Evolutionary conservation across 164 flowering plant species (phyloP), one percentile per base, ranked within the genome.

Genomic region (Liquidambar formosana): DNA sequence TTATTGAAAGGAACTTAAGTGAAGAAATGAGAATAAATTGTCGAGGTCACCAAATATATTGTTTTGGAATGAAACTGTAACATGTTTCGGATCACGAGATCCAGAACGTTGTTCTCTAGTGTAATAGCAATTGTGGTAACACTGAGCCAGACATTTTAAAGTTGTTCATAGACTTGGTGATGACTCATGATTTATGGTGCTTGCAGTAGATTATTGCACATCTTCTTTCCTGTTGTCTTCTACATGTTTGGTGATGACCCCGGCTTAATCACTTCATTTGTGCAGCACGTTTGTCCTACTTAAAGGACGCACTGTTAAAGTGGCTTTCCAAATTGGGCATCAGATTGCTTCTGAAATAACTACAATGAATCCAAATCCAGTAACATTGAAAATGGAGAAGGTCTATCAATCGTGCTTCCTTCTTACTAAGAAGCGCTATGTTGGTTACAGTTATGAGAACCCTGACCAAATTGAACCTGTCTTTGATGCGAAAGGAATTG

Each of bases 401-500:
- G 95, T 96, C 53, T 91, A 96, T 67, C 77, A 80, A 51, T 90
- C 94, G 0, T 96, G 98, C 77, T 84, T 93, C 73, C 95, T 96
- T 52, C 88, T 93, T 62, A 91, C 98, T 27, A 96, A 93, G 84
- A 93, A 93, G 70, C 93, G 97, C 14, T 96, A 96, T 85, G 98
- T 93, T 78, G 99, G 99, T 33, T 95, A 89, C 77, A 95, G 99
- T 59, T 95, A 91, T 71, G 99, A 93, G 80, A 90, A 77, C 69
- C 85, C 87, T 66, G 88, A 89, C 43, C 98, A 96, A 75, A 63
- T 16, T 44, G 82, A 82, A 61, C 97, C 97, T 22, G 18, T 73
- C 1, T 96, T 96, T 85, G 96, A 91, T 84, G 98, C 99, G 48
- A 91, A 95, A 84, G 99, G 99, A 53, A 91, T 95, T 76, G 99